Evolutionary conservation across 257 asterid species (phyloP).

Genomic region (Cynanchum wilfordii): DNA sequence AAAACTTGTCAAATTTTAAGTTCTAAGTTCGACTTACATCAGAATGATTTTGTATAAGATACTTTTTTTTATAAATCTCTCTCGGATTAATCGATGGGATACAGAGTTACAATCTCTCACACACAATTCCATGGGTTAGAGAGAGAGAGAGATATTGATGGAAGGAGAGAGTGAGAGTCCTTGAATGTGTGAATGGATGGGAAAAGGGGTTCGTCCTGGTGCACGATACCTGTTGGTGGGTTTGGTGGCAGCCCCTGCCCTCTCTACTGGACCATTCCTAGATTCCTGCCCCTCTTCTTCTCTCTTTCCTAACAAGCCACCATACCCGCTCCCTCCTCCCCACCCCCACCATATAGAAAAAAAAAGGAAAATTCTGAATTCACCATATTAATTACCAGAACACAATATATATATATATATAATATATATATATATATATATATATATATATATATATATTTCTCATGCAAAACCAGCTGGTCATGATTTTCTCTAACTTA

Average conservation of each 20-base stretch:
- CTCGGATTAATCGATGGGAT: too few relatives aligned
- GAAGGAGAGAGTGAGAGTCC: not conserved
- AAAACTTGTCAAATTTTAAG: too few relatives aligned
- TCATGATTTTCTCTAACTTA: slow-evolving; percentile 2
- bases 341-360: not conserved
- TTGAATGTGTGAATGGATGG: slow-evolving; percentile 24
- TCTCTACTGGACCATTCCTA: slow-evolving; percentile 39
- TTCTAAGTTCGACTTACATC: too few relatives aligned
- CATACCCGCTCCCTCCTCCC: slow-evolving; percentile 1
- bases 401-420: not conserved
- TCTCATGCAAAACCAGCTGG: not conserved
- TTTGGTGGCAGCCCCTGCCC: slow-evolving; percentile 68
- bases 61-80: too few relatives aligned
- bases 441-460: slow-evolving; percentile 4
- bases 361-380: slow-evolving; percentile 8
- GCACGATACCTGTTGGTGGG: slow-evolving; percentile 78
- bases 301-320: not conserved
- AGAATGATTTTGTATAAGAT: too few relatives aligned
- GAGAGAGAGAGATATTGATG: not conserved
- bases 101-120: too few relatives aligned
- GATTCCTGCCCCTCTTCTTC: slow-evolving; percentile 28
- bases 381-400: not conserved
- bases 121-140: too few relatives aligned
- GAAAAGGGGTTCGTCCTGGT: slow-evolving; percentile 31
- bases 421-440: slow-evolving; percentile 2